Evolutionary conservation across 352 stramenopile genomes (phyloP).

Genomic region (Globisporangium uncinulatum): DNA sequence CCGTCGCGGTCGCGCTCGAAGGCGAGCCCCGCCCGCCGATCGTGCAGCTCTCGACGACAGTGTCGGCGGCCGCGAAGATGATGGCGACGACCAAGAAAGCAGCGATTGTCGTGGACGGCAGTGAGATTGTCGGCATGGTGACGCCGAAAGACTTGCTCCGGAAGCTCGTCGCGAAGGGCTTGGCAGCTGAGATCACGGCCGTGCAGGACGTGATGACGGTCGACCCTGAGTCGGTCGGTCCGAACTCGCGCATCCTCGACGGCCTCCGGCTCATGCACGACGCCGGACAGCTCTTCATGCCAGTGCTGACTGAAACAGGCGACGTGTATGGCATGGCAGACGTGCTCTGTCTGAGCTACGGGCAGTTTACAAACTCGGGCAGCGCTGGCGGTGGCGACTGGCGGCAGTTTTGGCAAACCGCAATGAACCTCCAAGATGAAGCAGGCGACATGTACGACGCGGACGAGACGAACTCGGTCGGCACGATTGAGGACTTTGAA

Average conservation of each 20-base stretch:
- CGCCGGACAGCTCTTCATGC: constrained; percentile 80
- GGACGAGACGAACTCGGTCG: constrained; percentile 75
- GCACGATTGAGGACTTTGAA: constrained; percentile 88
- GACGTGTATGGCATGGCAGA: constrained; percentile 86
- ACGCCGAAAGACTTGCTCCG: constrained; percentile 83
- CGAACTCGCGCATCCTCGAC: constrained; percentile 77
- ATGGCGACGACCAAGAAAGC: constrained; percentile 85
- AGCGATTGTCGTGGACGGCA: constrained; percentile 67
- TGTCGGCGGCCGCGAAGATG: constrained; percentile 70
- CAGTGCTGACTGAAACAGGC: constrained; percentile 65
- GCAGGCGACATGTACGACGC: constrained; percentile 68
- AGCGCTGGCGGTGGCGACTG: constrained; percentile 72
- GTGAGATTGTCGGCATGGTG: constrained; percentile 78
- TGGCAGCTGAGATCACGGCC: constrained; percentile 64
- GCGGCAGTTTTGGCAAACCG: constrained; percentile 86
- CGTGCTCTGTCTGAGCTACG: constrained; percentile 84
- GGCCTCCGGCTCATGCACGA: constrained; percentile 84
- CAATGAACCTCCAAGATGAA: constrained; percentile 84
- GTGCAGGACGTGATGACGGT: constrained; percentile 86
- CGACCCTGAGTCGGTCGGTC: constrained; percentile 70
- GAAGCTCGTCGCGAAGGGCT: constrained; percentile 80
- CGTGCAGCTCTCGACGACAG: constrained; percentile 63
- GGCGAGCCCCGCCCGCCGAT: constrained; percentile 76
- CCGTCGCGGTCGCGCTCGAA: constrained; percentile 74
- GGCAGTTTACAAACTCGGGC: constrained; percentile 81